phyloP scores from a whole-genome alignment of 306 rosid genomes.

The Quercus engelmannii region DNA sequence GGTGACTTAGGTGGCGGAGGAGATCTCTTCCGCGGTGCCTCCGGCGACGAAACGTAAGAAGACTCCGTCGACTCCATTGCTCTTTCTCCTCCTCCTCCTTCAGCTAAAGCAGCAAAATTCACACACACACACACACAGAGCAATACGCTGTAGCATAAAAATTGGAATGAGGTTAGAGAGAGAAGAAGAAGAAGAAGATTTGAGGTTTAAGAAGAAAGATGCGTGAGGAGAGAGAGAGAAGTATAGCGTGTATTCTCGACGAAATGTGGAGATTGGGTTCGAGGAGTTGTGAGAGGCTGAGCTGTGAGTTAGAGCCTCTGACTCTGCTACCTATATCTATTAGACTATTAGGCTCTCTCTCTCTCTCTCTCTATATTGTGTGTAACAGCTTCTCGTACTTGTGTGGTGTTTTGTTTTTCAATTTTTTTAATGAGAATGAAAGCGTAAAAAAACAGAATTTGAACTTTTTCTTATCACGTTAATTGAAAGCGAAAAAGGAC shows the following conservation, averaged over 20 bases:
- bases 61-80: conserved; percentile 93
- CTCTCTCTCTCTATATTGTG: too few relatives aligned
- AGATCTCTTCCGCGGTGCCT: conserved; percentile 66
- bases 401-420: too few relatives aligned
- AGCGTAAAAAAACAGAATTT: too few relatives aligned
- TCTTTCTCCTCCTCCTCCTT: conserved; percentile 24
- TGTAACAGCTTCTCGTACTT: too few relatives aligned
- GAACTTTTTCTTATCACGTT: too few relatives aligned
- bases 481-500: too few relatives aligned
- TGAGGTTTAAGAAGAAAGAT: background rate
- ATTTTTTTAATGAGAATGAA: too few relatives aligned
- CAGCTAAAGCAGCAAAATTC: conserved; percentile 19
- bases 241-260: too few relatives aligned
- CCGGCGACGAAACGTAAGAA: conserved; percentile 89
- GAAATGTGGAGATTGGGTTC: background rate
- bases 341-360: too few relatives aligned
- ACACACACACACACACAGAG: background rate
- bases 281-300: background rate
- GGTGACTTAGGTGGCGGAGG: conserved; percentile 80
- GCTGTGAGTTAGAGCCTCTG: conserved; percentile 5
- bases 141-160: background rate
- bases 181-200: background rate
- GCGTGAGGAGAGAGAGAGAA: background rate
- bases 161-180: background rate
- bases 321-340: conserved; percentile 1